Conservation (phyloP, 1,284 basidiomycete species). For the Sanghuangporus weigelae region DNA sequence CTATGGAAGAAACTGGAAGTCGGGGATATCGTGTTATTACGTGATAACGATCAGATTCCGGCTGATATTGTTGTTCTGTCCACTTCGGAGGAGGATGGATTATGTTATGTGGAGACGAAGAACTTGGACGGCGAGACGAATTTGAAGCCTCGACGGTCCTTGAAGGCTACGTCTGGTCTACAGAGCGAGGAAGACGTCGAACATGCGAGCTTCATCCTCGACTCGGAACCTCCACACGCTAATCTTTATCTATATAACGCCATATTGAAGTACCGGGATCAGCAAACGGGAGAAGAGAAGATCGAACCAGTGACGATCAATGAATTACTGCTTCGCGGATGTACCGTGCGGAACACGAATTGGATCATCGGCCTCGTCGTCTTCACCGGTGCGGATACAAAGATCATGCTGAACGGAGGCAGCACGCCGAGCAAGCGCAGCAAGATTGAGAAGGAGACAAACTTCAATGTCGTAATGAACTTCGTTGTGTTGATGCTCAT, state of each 20-base stretch:
- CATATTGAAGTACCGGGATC: slow-evolving; percentile 70
- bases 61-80: slow-evolving; percentile 91
- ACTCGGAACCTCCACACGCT: slow-evolving; percentile 91
- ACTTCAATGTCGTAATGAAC: slow-evolving; percentile 96
- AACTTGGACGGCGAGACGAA: slow-evolving; percentile 98
- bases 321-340: slow-evolving; percentile 89
- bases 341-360: slow-evolving; percentile 86
- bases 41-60: slow-evolving; percentile 93
- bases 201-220: slow-evolving; percentile 80
- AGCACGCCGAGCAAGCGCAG: slow-evolving; percentile 89
- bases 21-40: slow-evolving; percentile 88
- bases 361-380: slow-evolving; percentile 95
- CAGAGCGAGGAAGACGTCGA: slow-evolving; percentile 90
- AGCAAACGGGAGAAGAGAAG: slow-evolving; percentile 44
- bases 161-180: slow-evolving; percentile 75
- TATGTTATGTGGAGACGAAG: slow-evolving; percentile 92
- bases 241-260: slow-evolving; percentile 92
- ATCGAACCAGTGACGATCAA: slow-evolving; percentile 81
- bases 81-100: slow-evolving; percentile 78
- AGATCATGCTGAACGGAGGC: slow-evolving; percentile 97
- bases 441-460: slow-evolving; percentile 98
- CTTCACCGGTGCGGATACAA: slow-evolving; percentile 94
- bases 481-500: slow-evolving; percentile 78
- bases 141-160: slow-evolving; percentile 78
- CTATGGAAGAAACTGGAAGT: slow-evolving; percentile 99